Base-by-base conservation (phyloP, 257 asterid genomes). In the Nicotiana attenuata region DNA sequence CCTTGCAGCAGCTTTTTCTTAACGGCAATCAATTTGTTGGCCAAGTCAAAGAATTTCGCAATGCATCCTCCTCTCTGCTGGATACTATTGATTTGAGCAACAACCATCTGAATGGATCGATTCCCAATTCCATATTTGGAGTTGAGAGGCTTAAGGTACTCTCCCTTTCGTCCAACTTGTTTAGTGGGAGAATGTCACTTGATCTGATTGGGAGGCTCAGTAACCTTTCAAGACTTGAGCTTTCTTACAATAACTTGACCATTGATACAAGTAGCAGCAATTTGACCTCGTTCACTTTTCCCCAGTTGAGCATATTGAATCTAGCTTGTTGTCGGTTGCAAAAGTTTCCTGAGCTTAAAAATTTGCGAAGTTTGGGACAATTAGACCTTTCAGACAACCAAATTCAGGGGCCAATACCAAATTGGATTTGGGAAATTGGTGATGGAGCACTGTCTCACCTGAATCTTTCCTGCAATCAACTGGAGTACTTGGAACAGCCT, bases 361-460 rank as follows among this genome's bases (percentile, higher is more conserved):
- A 82, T 35, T 88, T 84, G 28, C 28, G 82, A 10, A 76, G 16
- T 2, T 0, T 91, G 63, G 2, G 6, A 2, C 26, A 69, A 3
- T 77, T 92, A 77, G 95, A 92, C 89, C 91, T 92, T 20, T 92
- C 97, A 0, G 81, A 29, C 65, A 89, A 92, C 69, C 75, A 41
- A 67, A 85, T 92, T 3, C 0, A 0, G 20, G 97, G 92, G 53
- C 76, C 85, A 75, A 75, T 90, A 28, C 94, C 94, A 11, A 87
- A 84, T 35, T 92, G 97, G 97, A 84, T 90, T 47, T 90, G 97
- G 94, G 61, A 31, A 33, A 55, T 87, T 17, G 88, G 86, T 63
- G 35, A n/a, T 80, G 86, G 88, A 80, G 1, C 3, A 0, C 87
- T 84, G 2, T 0, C 0, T 15, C 77, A 85, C 77, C 76, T 92